phyloP scores from a whole-genome alignment of 1,139 yeast species.

The Suhomyces wounanorum region DNA sequence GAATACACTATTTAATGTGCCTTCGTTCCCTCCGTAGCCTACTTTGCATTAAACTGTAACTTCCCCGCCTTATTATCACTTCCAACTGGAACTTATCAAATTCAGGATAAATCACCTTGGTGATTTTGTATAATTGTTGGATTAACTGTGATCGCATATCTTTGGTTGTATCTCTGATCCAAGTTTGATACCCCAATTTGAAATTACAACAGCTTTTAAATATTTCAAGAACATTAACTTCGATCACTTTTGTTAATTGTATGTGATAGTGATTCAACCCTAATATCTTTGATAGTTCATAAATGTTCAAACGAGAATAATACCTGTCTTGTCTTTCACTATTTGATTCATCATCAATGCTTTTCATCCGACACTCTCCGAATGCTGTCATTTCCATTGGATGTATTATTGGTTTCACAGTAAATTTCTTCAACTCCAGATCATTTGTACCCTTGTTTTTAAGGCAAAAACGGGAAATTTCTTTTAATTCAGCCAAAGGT shows the following conservation, averaged over 20 bases:
- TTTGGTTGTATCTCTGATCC: conserved; percentile 75
- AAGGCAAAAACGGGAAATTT: neutral
- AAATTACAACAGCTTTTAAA: conserved; percentile 62
- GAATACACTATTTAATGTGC: neutral
- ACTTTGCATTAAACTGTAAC: conserved; percentile 80
- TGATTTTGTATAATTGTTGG: conserved; percentile 48
- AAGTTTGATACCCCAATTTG: conserved; percentile 71
- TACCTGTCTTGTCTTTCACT: conserved; percentile 18
- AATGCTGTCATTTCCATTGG: neutral
- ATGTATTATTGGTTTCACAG: neutral
- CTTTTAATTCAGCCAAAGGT: conserved; percentile 3
- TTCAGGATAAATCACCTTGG: conserved; percentile 52
- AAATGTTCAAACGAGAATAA: conserved; percentile 32
- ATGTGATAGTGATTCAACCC: conserved; percentile 27
- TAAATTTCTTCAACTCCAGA: neutral
- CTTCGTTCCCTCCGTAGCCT: conserved; percentile 69
- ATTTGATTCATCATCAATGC: neutral
- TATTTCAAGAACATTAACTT: conserved; percentile 58
- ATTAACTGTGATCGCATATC: conserved; percentile 53
- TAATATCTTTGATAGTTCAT: conserved; percentile 29
- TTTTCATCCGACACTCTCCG: conserved; percentile 1
- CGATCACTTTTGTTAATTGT: conserved; percentile 39
- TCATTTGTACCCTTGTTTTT: neutral
- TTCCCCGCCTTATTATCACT: conserved; percentile 73
- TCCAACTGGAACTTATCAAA: conserved; percentile 55